These are phyloP conservation scores for grape (Vitis vinifera) DNA, from an alignment of 164 flowering plant genomes.

Conservation along the genomic window ASM3070453v1 NC_081810.1:3316501-3317000, in stretches of 20 bases:
- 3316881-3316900: too few relatives aligned
- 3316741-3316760: not conserved
- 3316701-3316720: not conserved
- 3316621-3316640: not conserved
- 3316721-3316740: not conserved
- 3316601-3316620: not conserved
- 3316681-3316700: constrained; percentile 27
- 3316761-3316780: not conserved
- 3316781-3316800: not conserved
- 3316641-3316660: not conserved
- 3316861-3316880: too few relatives aligned
- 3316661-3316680: constrained; percentile 11
- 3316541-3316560: not conserved
- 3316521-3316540: not conserved
- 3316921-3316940: too few relatives aligned
- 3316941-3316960: too few relatives aligned
- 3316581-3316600: not conserved
- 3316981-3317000: not conserved
- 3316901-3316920: too few relatives aligned
- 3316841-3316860: too few relatives aligned
- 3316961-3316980: too few relatives aligned
- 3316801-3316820: not conserved
- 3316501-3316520: constrained; percentile 7
- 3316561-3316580: not conserved
- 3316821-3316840: not conserved